Percentiles rank a stretch among this genome's conserved stretches.
Evolutionary conservation across 2,329 filamentous ascomycete species (phyloP).

Genomic region (Xylaria sp.): DNA sequence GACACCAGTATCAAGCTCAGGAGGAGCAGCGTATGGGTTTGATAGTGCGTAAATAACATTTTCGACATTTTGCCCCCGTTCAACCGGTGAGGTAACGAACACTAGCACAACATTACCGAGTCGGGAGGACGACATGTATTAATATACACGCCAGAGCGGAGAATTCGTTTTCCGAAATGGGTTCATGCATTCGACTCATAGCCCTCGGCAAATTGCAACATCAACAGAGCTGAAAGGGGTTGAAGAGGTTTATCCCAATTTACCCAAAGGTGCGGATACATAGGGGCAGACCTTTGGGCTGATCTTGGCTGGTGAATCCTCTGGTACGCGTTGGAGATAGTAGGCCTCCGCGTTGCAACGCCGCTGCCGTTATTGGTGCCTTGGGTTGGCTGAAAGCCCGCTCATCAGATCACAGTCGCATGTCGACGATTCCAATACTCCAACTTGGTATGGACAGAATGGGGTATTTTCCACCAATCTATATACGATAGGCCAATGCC

Average conservation of each 20-base stretch:
- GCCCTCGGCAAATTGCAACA: too few relatives aligned
- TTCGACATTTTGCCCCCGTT: conserved; percentile 11
- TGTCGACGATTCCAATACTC: background rate
- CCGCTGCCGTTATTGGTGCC: background rate
- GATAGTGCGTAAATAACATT: conserved; percentile 2
- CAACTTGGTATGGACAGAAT: background rate
- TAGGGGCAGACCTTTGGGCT: too few relatives aligned
- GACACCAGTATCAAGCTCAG: conserved; percentile 6
- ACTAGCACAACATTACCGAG: background rate
- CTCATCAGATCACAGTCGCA: background rate
- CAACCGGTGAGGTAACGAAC: background rate
- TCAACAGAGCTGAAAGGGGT: too few relatives aligned
- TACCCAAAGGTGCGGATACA: background rate
- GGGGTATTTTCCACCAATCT: background rate
- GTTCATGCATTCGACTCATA: too few relatives aligned
- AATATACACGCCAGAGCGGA: too few relatives aligned
- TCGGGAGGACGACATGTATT: too few relatives aligned
- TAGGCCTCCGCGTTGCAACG: background rate
- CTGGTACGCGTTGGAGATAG: background rate
- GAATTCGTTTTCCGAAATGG: too few relatives aligned
- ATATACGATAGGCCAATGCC: background rate
- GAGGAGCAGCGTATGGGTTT: conserved; percentile 7
- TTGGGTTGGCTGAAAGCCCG: background rate
- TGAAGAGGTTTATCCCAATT: background rate
- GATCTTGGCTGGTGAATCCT: too few relatives aligned